Evolutionary conservation across 768 basidiomycete genomes (phyloP).

Genomic region (Lactifluus volemus): DNA sequence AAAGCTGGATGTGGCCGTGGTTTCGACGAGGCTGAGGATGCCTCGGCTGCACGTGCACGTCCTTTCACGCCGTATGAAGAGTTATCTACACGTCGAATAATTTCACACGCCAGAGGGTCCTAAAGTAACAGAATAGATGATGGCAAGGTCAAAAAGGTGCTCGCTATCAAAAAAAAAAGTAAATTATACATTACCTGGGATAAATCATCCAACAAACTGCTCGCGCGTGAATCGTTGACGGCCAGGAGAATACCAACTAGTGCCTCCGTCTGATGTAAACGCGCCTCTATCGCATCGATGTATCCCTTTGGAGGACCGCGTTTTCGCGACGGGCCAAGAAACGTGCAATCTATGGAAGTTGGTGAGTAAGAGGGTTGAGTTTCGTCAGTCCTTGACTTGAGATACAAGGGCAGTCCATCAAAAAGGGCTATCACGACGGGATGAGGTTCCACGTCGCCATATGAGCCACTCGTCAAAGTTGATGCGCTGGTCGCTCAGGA

Average conservation of each 20-base stretch:
- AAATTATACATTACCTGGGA: slow-evolving; percentile 23
- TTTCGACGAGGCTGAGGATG: slow-evolving; percentile 21
- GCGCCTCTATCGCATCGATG: slow-evolving; percentile 89
- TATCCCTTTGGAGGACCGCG: slow-evolving; percentile 91
- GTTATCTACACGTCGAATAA: slow-evolving; percentile 72
- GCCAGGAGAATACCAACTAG: slow-evolving; percentile 75
- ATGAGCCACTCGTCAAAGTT: neutral
- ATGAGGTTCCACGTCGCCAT: neutral
- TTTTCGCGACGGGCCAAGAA: slow-evolving; percentile 70
- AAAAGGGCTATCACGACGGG: neutral
- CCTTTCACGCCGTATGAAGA: slow-evolving; percentile 73
- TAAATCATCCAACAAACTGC: slow-evolving; percentile 33
- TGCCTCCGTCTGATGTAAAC: slow-evolving; percentile 86
- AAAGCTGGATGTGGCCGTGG: slow-evolving; percentile 18
- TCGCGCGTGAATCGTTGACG: slow-evolving; percentile 31
- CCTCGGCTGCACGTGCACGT: slow-evolving; percentile 39
- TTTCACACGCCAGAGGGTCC: slow-evolving; percentile 75
- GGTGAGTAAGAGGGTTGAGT: neutral
- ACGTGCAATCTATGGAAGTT: slow-evolving; percentile 54
- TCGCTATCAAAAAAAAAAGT: neutral
- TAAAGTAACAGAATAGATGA: slow-evolving; percentile 22
- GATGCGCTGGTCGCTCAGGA: neutral
- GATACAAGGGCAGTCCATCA: neutral
- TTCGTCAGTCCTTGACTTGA: slow-evolving; percentile 14
- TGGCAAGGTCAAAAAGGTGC: neutral